phyloP scores from a whole-genome alignment of 257 asterid species.

The Capsicum chinense region DNA sequence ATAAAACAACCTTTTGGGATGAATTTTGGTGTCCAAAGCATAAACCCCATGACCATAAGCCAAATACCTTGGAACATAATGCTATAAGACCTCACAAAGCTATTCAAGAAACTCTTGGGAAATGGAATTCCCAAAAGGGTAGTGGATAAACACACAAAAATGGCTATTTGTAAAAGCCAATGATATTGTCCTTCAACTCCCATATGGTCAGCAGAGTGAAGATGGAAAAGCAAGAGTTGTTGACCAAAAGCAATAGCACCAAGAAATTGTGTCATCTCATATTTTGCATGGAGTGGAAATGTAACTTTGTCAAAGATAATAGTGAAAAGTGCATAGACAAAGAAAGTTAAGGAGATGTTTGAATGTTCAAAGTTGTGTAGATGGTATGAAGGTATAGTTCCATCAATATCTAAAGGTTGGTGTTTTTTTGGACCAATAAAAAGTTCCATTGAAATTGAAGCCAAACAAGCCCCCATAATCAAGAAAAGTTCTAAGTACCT shows the following conservation, averaged over 20 bases:
- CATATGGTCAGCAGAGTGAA: slow-evolving; percentile 81
- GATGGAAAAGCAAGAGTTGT: slow-evolving; percentile 72
- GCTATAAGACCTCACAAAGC: slow-evolving; percentile 58
- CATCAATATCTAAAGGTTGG: slow-evolving; percentile 50
- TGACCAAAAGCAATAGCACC: slow-evolving; percentile 71
- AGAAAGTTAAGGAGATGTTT: slow-evolving; percentile 67
- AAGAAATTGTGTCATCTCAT: slow-evolving; percentile 56
- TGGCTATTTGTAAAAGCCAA: slow-evolving; percentile 64
- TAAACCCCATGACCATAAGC: slow-evolving; percentile 68
- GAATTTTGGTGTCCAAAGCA: slow-evolving; percentile 75
- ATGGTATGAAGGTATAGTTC: slow-evolving; percentile 56
- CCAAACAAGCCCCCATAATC: slow-evolving; percentile 47
- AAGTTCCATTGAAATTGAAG: slow-evolving; percentile 60
- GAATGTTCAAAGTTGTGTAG: slow-evolving; percentile 83
- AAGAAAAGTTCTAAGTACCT: slow-evolving; percentile 59
- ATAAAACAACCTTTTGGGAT: slow-evolving; percentile 59
- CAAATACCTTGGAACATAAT: slow-evolving; percentile 76
- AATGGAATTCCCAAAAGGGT: slow-evolving; percentile 52
- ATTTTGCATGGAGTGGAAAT: slow-evolving; percentile 40
- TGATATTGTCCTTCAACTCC: slow-evolving; percentile 92
- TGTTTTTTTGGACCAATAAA: slow-evolving; percentile 53
- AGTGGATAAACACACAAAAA: slow-evolving; percentile 48
- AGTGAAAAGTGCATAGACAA: slow-evolving; percentile 60
- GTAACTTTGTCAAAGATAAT: slow-evolving; percentile 51
- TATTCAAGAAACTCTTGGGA: slow-evolving; percentile 59